Evolutionary conservation across 192 early-diverging fungal species (phyloP).

Genomic region (Coemansia sp.): DNA sequence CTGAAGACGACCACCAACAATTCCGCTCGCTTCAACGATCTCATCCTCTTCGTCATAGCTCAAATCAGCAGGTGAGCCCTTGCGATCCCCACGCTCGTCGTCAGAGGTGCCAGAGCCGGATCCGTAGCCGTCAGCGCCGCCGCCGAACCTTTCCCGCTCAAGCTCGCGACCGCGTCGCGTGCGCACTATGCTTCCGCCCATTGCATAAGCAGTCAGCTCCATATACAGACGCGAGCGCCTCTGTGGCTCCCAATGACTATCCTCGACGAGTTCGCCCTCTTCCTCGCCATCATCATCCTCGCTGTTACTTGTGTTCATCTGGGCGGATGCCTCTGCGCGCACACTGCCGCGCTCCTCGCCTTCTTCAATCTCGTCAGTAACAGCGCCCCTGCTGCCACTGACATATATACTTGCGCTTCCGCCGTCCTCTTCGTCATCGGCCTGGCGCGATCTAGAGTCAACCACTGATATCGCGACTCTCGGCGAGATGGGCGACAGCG

Average conservation of each 20-base stretch:
- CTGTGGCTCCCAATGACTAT: conserved; percentile 35
- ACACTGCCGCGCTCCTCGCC: conserved; percentile 9
- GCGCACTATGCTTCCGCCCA: conserved; percentile 53
- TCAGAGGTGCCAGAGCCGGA: conserved; percentile 14
- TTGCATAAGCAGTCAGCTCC: conserved; percentile 37
- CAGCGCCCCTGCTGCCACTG: background rate
- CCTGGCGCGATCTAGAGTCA: conserved; percentile 10
- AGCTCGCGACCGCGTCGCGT: conserved; percentile 29
- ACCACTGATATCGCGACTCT: conserved; percentile 9
- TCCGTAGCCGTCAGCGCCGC: conserved; percentile 11
- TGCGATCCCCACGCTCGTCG: background rate
- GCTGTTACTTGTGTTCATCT: background rate
- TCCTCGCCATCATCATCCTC: conserved; percentile 27
- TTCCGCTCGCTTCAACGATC: conserved; percentile 44
- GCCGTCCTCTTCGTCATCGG: background rate
- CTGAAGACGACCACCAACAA: conserved; percentile 16
- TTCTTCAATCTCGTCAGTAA: conserved; percentile 5
- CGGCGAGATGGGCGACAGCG: background rate
- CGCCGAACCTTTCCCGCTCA: conserved; percentile 7
- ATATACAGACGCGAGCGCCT: conserved; percentile 20
- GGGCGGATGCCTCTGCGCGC: background rate
- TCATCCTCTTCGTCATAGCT: conserved; percentile 30
- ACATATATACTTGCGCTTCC: background rate
- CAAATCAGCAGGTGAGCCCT: conserved; percentile 6
- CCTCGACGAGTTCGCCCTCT: conserved; percentile 50